These are phyloP conservation scores for Sarocladium brachiariae DNA, from an alignment of 2,329 filamentous ascomycete genomes.

Conservation along the genomic window DNA sequence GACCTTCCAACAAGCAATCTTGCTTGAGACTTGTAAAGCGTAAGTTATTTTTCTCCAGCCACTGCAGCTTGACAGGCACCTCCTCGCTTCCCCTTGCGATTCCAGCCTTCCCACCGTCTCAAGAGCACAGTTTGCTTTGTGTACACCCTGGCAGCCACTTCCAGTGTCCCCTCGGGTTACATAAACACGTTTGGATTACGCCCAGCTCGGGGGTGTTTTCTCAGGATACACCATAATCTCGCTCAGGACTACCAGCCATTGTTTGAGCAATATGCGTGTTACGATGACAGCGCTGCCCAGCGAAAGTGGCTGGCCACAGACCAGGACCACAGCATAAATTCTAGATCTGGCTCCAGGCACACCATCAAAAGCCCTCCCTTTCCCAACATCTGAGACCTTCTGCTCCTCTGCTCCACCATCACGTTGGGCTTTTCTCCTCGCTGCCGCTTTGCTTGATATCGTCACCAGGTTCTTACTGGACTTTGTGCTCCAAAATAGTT, in stretches of 20 bases:
- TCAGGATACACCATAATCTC: constrained; percentile 6
- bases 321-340: not conserved
- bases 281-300: not conserved
- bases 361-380: too few relatives aligned
- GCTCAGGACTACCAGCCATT: not conserved
- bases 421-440: too few relatives aligned
- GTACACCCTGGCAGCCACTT: not conserved
- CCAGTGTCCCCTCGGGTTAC: not conserved
- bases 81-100: not conserved
- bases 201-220: not conserved
- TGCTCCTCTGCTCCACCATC: too few relatives aligned
- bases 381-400: not conserved
- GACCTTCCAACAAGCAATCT: not conserved
- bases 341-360: too few relatives aligned
- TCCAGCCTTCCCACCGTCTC: not conserved
- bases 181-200: not conserved
- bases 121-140: not conserved
- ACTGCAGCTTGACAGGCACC: too few relatives aligned
- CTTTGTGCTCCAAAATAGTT: not conserved
- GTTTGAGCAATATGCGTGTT: not conserved
- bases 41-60: too few relatives aligned
- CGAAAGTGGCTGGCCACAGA: not conserved
- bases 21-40: too few relatives aligned
- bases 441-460: too few relatives aligned
- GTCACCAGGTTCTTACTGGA: too few relatives aligned